Base-by-base conservation (phyloP, 1,139 yeast species). In the Geotrichum macrosporum region DNA sequence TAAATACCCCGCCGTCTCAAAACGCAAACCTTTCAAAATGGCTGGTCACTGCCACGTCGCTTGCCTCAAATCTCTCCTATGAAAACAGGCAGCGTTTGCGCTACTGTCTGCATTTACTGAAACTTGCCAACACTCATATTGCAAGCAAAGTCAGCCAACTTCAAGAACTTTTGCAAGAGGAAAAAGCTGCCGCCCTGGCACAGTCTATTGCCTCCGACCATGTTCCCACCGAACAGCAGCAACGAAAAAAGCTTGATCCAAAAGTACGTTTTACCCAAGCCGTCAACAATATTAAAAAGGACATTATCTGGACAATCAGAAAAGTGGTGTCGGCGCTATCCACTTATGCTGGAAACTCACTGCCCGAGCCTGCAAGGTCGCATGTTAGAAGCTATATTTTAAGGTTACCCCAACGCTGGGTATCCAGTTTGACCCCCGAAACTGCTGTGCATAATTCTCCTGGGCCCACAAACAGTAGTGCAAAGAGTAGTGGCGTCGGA, bases 261-360 rank as follows among this genome's bases (percentile, higher is more conserved):
- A 46, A 43, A 13, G 39, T 40, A 20, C 41, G 44, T 15, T 38
- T 47, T 24, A 61, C 49, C 47, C 57, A 58, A 46, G 64, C 69
- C n/a, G 63, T 67, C 6, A 68, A 66, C 30, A 68, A 68, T 29
- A 67, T 92, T 38, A 84, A 85, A 57, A 77, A 80, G 53, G 98
- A 92, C 59, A 86, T 92, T 34, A 81, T 89, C 6, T 76, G 84
- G 3, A 92, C 96, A 0, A 89, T 92, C 21, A 85, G 87, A 63
- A 89, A 88, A 62, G 87, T 89, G 44, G 88, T 89, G 35, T 79
- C 81, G 36, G 78, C 92, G 34, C 84, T 92, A 12, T 85, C 96
- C 4, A 85, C 84, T 55, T 87, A 87, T 58, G 85, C 86, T 0
- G 86, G 87, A 0, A 76, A 73, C 50, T 77, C 86, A 2, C 63